Conservation (phyloP, 2,329 filamentous ascomycete genomes). For the Fulvia fulva region DNA sequence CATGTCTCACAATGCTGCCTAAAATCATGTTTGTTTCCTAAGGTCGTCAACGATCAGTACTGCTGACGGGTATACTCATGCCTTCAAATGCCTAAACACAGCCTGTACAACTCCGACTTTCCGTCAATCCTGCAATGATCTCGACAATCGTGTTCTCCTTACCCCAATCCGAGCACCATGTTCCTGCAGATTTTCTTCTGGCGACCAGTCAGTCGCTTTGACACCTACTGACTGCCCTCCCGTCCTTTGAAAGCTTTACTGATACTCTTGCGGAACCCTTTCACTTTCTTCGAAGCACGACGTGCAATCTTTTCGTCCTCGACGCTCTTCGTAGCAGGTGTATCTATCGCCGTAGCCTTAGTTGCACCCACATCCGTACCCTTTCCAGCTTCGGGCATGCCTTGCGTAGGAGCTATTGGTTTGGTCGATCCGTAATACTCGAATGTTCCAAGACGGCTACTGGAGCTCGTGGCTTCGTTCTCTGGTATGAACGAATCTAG, state of each 20-base stretch:
- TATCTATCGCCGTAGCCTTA: not conserved
- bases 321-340: not conserved
- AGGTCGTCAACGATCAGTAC: not conserved
- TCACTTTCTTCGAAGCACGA: not conserved
- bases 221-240: not conserved
- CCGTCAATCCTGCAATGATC: not conserved
- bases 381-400: not conserved
- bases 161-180: not conserved
- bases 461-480: slow-evolving; percentile 1
- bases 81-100: not conserved
- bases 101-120: not conserved
- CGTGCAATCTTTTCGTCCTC: not conserved
- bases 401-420: not conserved
- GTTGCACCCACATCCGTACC: not conserved
- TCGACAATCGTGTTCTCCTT: not conserved
- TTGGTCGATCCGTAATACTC: not conserved
- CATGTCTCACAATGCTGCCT: not conserved
- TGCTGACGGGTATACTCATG: not conserved
- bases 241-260: not conserved
- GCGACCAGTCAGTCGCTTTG: not conserved
- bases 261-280: not conserved
- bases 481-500: not conserved
- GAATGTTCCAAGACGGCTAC: not conserved
- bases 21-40: not conserved
- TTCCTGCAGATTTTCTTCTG: not conserved